Evolutionary conservation across 2,329 filamentous ascomycete species (phyloP), one percentile per base, ranked within the genome.

Genomic region (Allantophomopsis cytisporea): DNA sequence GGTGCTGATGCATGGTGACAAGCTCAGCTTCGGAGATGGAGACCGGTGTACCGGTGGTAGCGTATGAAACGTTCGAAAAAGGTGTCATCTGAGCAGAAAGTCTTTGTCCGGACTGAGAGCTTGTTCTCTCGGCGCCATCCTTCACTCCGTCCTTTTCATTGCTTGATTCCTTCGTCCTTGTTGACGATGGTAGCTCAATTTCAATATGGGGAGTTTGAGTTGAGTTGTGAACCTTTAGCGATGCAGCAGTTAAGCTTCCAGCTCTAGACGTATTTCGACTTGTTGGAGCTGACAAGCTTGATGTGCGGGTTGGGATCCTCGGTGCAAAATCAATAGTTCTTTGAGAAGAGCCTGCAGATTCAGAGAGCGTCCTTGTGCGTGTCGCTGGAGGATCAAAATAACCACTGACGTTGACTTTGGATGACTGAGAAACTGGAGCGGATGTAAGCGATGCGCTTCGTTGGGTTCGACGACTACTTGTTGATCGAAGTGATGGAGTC

Each of bases 1-100:
- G 73, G 45, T 80, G 76, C 15, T 71, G 66, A 46, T 70, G 77
- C 48, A 80, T 73, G 43, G 66, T 74, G 40, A 80, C 66, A 31
- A 71, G 73, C 51, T 71, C 59, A 28, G 76, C 76, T 57, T 80
- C 74, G 1, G 74, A 75, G 32, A 80, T 68, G 47, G 77, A 75
- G 3, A 66, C 64, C 35, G 65, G 63, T 2, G 71, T 76, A n/a
- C 75, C 77, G 28, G 64, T 69, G n/a, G 56, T 58, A 13, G 78
- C 75, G 36, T 78, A 64, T 0, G 76, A 80, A 1, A 64, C 61
- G 41, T 73, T 60, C 2, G 76, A 80, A 47, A 80, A 79, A 4
- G 76, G 76, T 0, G 76, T 79, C 45, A 70, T 70, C 45, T 73
- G 66, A 5, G 68, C 63, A 5, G 71, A 70, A 31, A 70, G 60